Conservation (phyloP, 306 rosid genomes). For the Boehmeria nivea region DNA sequence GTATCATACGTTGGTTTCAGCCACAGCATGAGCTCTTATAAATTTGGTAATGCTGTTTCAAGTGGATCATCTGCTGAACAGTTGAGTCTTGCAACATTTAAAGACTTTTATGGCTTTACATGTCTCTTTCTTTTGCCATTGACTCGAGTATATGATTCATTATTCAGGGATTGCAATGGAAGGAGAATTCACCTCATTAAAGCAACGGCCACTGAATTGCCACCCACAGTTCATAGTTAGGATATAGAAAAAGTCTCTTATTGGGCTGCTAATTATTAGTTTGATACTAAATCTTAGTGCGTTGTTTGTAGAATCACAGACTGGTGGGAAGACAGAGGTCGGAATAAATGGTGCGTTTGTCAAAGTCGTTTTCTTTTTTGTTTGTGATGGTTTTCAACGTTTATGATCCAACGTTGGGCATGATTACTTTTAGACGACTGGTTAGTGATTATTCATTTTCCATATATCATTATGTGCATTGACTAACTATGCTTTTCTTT, state of each 20-base stretch:
- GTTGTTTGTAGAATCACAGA: conserved; percentile 49
- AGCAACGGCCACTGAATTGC: conserved; percentile 91
- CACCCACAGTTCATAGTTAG: conserved; percentile 70
- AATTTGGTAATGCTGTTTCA: conserved; percentile 47
- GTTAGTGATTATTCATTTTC: no score
- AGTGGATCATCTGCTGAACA: conserved; percentile 49
- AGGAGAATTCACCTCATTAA: conserved; percentile 53
- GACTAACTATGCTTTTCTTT: no score
- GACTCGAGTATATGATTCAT: conserved; percentile 2
- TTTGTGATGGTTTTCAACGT: not conserved
- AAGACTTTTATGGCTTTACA: not conserved
- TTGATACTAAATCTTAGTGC: conserved; percentile 25
- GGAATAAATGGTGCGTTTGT: conserved; percentile 80
- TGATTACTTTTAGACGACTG: no score
- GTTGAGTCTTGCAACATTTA: conserved; percentile 43
- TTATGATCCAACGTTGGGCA: no score
- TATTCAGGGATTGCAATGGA: conserved; percentile 39
- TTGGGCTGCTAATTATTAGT: not conserved
- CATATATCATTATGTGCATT: no score
- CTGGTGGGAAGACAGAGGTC: conserved; percentile 58
- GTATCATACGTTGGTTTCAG: conserved; percentile 33
- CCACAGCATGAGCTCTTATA: conserved; percentile 34
- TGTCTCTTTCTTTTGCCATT: conserved; percentile 12
- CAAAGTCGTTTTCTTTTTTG: not conserved
- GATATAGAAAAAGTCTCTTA: not conserved